These are phyloP conservation scores for Didymella exigua DNA, from an alignment of 2,329 filamentous ascomycete genomes.

Conservation along the genomic window DNA sequence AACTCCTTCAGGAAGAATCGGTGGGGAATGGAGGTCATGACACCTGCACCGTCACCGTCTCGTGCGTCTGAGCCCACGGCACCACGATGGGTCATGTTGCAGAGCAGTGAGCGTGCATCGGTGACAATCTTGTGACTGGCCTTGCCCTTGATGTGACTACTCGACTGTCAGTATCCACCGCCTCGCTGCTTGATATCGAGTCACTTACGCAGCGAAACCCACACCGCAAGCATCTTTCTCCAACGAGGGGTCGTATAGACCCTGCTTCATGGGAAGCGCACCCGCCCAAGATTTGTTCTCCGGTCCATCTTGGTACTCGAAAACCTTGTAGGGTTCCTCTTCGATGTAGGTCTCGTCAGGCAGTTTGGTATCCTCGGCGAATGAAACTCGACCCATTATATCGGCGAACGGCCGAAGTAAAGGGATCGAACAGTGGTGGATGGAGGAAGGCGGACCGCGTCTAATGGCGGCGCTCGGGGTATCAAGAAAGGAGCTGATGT, in stretches of 20 bases:
- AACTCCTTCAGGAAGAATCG: conserved; percentile 99
- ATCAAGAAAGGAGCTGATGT: conserved; percentile 33
- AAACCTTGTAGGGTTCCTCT: conserved; percentile 67
- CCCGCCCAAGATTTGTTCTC: conserved; percentile 94
- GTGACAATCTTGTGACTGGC: conserved; percentile 98
- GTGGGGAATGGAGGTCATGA: conserved; percentile 99
- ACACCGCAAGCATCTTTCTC: conserved; percentile 99
- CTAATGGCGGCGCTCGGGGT: conserved; percentile 32
- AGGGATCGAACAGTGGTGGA: conserved; percentile 31
- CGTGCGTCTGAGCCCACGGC: conserved; percentile 96
- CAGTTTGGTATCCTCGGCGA: conserved; percentile 57
- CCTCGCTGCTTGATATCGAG: not conserved
- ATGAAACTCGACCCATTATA: conserved; percentile 61
- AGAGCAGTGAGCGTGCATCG: conserved; percentile 94
- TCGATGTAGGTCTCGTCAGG: conserved; percentile 56
- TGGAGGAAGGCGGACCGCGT: conserved; percentile 24
- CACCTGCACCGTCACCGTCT: conserved; percentile 97
- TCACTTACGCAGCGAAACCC: conserved; percentile 89
- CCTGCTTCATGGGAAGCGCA: conserved; percentile 95
- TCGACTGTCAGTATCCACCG: conserved; percentile 30
- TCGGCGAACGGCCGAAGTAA: conserved; percentile 57
- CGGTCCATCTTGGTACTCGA: conserved; percentile 79
- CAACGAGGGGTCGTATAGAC: conserved; percentile 92
- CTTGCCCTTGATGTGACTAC: conserved; percentile 94
- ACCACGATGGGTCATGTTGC: conserved; percentile 99